Percentiles rank a stretch among this genome's conserved stretches.
Evolutionary conservation across 192 early-diverging fungal genomes (phyloP).

Genomic region (Ambispora gerdemannii): DNA sequence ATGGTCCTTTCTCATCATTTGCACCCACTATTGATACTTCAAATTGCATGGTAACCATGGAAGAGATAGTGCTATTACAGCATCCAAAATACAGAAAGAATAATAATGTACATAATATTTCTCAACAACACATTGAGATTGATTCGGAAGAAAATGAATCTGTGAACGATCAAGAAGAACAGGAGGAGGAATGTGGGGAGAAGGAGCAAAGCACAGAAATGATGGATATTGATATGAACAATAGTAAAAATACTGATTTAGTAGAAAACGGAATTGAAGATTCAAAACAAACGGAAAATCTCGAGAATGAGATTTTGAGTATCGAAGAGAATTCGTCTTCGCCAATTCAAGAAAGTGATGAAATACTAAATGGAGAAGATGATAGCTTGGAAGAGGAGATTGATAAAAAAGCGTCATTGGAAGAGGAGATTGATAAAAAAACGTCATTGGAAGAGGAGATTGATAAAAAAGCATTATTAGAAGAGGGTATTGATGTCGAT

Average conservation of each 20-base stretch:
- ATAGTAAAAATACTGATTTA: background rate
- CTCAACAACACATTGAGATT: background rate
- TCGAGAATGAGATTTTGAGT: background rate
- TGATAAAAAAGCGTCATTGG: background rate
- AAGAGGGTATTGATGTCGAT: background rate
- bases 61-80: constrained; percentile 38
- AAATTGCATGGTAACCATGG: constrained; percentile 45
- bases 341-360: background rate
- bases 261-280: background rate
- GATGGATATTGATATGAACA: background rate
- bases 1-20: constrained; percentile 50
- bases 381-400: too few species aligned
- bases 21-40: constrained; percentile 51
- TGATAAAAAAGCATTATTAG: background rate
- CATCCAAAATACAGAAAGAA: constrained; percentile 12
- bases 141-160: background rate
- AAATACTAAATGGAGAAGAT: too few species aligned
- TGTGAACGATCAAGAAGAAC: background rate
- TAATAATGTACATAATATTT: background rate
- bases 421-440: background rate
- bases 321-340: background rate
- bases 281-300: background rate
- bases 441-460: background rate
- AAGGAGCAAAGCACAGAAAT: background rate
- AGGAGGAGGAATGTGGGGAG: background rate